Base-by-base conservation (phyloP, 306 rosid genomes). In the Inga oerstediana region DNA sequence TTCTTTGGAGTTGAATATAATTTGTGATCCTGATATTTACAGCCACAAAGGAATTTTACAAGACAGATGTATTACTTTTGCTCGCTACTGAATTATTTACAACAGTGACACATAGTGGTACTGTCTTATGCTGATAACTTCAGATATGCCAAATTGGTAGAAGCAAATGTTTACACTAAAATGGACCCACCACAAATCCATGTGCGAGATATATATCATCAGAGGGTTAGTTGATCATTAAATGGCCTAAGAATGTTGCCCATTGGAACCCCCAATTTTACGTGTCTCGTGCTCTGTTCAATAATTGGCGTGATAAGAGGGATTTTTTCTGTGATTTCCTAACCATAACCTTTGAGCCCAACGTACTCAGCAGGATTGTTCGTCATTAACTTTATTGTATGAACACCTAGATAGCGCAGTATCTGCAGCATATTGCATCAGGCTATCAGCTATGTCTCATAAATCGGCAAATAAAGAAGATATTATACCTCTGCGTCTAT, bases 401-500 rank as follows among this genome's bases (percentile, higher is more conserved):
- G 84, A 79, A 88, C 85, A 27, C 90, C 88, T 12, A 88, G 49
- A 86, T 86, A 89, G 68, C 83, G 71, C 54, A 90, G 80, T 59
- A 90, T 88, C 91, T 90, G 90, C 78, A 44, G 74, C 22, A 68
- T 16, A 79, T 45, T 70, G 51, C 74, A 41, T 70, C 74, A 41
- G 41, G 32, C 30, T 70, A n/a, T 15, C 49, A 20, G 41, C 41
- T 14, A 19, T 69, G 51, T 10, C 51, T 30, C 32, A 39, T 19
- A 10, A 39, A 16, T 30, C 1, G 39, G 41, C 41, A 65, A 69
- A 15, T 37, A 10, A 49, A 83, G 41, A 61, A 72, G 66, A 43
- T 44, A 59, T 51, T 20, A 49, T 90, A 92, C 98, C 93, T 92
- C 93, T 65, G 93, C 91, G 5, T 89, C 97, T 12, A 92, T 91